phyloP scores from a whole-genome alignment of 495 filamentous ascomycete species.

The Neurospora sp. region DNA sequence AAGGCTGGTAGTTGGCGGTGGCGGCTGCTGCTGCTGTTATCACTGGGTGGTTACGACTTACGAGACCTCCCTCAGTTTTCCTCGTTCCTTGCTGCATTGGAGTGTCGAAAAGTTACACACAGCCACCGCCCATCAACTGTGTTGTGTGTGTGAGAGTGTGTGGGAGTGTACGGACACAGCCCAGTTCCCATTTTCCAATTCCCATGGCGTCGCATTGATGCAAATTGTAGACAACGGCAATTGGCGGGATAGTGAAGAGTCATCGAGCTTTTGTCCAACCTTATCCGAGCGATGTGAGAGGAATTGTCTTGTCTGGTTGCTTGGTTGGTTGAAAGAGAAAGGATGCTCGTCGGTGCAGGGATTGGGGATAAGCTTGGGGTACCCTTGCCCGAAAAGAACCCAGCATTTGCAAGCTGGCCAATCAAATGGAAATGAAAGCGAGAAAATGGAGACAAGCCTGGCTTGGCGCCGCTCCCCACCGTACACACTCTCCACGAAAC shows the following conservation, averaged over 20 bases:
- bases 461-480: not conserved
- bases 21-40: not conserved
- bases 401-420: not conserved
- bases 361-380: not conserved
- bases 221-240: not conserved
- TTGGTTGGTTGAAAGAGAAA: not conserved
- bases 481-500: not conserved
- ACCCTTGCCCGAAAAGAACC: not conserved
- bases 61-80: not conserved
- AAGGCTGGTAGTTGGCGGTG: not conserved
- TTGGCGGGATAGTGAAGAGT: not conserved
- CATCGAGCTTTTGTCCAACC: not conserved
- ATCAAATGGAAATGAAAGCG: not conserved
- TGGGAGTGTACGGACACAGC: not conserved
- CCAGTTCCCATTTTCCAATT: not conserved
- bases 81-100: not conserved
- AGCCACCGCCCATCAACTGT: not conserved
- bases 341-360: not conserved
- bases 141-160: not conserved
- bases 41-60: not conserved
- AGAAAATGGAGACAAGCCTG: not conserved
- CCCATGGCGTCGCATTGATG: not conserved
- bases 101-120: not conserved
- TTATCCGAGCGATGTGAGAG: not conserved
- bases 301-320: not conserved